Evolutionary conservation across 176 grass and related monocot genomes (phyloP), one percentile per base, ranked within the genome.

Genomic region (Typha latifolia): DNA sequence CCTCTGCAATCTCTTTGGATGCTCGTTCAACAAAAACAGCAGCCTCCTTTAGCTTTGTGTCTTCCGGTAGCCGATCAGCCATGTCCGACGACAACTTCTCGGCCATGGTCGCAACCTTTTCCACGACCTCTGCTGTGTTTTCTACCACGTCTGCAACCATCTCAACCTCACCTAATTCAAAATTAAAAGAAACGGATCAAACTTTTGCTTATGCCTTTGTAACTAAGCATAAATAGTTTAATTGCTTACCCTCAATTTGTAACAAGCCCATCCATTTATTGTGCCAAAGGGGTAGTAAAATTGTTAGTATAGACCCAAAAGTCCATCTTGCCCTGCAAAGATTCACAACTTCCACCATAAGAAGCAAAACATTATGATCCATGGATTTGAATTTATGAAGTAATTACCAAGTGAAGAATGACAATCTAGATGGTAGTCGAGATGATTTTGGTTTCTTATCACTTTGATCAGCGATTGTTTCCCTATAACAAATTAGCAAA

Each of bases 341-440:
- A 12, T 51, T 67, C 29, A 49, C 12, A 43, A 37, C 16, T 22
- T 49, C 72, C 13, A 4, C 62, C 5, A 18, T 24, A 51, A 51
- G 61, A 21, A 50, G 23, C 32, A 4, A 2, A 49, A 50, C 26
- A 14, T 7, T 48, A 13, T 75, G 24, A 37, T 67, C 14, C 9
- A 63, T 20, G 14, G 14, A 66, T 49, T 51, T 14, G 12, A 16
- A 67, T 50, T 3, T 43, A 49, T 34, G 11, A 61, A 16, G 13
- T 14, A 24, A 49, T 74, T 81, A 87, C 90, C 80, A 95, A 62
- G 74, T 85, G 70, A 77, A 84, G 49, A 86, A 73, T 43, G 68
- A 66, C 0, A 66, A 29, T 63, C 51, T 61, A 4, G 24, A 37
- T 1, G 32, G 61, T 12, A 26, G 48, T 11, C 64, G 47, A 34